Evolutionary conservation across 108 stramenopile species (phyloP).

Genomic region (Seminavis robusta): DNA sequence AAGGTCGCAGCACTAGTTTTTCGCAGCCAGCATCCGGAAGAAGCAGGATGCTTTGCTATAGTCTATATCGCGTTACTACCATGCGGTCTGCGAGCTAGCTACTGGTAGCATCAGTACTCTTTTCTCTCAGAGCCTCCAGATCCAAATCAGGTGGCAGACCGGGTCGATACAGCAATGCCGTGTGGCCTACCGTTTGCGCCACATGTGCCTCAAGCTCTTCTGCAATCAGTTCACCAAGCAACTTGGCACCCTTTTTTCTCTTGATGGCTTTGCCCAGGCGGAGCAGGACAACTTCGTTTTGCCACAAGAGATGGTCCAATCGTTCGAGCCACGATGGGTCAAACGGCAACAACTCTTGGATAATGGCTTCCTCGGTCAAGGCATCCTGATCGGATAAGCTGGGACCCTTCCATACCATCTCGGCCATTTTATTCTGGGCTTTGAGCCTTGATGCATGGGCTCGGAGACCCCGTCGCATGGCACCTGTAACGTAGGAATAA

Average conservation of each 20-base stretch:
- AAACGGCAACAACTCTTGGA: conserved; percentile 15
- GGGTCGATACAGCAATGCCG: conserved; percentile 72
- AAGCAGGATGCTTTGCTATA: too few species aligned
- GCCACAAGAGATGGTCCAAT: conserved; percentile 58
- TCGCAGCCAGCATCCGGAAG: too few species aligned
- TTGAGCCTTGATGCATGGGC: conserved; percentile 46
- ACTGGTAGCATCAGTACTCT: too few species aligned
- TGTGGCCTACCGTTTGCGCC: conserved; percentile 77
- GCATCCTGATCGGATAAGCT: neutral
- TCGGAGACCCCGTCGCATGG: conserved; percentile 44
- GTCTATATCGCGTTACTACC: too few species aligned
- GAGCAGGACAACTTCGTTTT: conserved; percentile 65
- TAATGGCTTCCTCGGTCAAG: conserved; percentile 16
- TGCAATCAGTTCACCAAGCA: conserved; percentile 59
- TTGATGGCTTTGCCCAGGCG: conserved; percentile 63
- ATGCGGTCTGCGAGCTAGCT: too few species aligned
- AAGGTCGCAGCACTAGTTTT: too few species aligned
- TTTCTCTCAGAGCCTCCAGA: conserved; percentile 53
- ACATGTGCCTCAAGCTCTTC: conserved; percentile 61
- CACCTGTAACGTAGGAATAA: conserved; percentile 47
- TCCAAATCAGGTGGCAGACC: conserved; percentile 54
- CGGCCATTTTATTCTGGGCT: conserved; percentile 41
- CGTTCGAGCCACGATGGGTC: conserved; percentile 57
- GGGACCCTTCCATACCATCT: conserved; percentile 40
- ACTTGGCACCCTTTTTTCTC: conserved; percentile 67